A percentile compares a stretch with the other conserved stretches of the same genome.
These are phyloP conservation scores for Coleophoma crateriformis DNA, from an alignment of 2,329 filamentous ascomycete genomes.

Conservation along the genomic window DNA sequence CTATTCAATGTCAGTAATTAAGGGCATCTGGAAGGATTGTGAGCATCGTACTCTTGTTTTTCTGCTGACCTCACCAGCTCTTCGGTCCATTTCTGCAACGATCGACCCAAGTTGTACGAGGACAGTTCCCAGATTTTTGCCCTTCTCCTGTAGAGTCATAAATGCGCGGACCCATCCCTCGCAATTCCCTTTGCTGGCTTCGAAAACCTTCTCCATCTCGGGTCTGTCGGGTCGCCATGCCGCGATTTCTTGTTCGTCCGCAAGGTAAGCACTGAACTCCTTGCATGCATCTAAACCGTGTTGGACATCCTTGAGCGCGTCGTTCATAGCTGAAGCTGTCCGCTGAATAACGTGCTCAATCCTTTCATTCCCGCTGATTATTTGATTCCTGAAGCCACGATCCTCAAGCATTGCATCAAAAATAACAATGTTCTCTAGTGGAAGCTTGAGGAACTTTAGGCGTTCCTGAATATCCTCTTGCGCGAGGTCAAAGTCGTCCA, in stretches of 20 bases:
- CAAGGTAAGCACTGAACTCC: constrained; percentile 72
- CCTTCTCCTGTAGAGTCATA: constrained; percentile 67
- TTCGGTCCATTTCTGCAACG: constrained; percentile 79
- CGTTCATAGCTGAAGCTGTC: constrained; percentile 70
- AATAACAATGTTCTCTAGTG: constrained; percentile 73
- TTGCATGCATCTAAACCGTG: constrained; percentile 72
- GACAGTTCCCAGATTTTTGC: constrained; percentile 62
- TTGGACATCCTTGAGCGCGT: constrained; percentile 71
- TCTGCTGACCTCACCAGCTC: constrained; percentile 77
- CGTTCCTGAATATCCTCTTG: constrained; percentile 74
- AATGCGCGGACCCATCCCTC: constrained; percentile 86
- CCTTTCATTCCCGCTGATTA: constrained; percentile 81
- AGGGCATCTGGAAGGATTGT: neutral
- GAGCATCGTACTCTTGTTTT: constrained; percentile 59
- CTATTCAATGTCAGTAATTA: constrained; percentile 12
- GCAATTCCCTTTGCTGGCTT: constrained; percentile 88
- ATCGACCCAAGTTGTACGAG: constrained; percentile 71
- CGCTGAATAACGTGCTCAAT: constrained; percentile 86
- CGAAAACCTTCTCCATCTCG: constrained; percentile 66
- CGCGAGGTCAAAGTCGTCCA: constrained; percentile 78
- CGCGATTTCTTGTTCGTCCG: constrained; percentile 54
- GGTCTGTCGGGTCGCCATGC: constrained; percentile 56
- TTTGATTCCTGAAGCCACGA: constrained; percentile 71
- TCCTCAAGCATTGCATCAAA: constrained; percentile 89
- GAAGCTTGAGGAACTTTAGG: constrained; percentile 73